A percentile compares a stretch with the other conserved stretches of the same genome.
Conservation (phyloP, 345 rosid genomes). For the Toxicodendron radicans region DNA sequence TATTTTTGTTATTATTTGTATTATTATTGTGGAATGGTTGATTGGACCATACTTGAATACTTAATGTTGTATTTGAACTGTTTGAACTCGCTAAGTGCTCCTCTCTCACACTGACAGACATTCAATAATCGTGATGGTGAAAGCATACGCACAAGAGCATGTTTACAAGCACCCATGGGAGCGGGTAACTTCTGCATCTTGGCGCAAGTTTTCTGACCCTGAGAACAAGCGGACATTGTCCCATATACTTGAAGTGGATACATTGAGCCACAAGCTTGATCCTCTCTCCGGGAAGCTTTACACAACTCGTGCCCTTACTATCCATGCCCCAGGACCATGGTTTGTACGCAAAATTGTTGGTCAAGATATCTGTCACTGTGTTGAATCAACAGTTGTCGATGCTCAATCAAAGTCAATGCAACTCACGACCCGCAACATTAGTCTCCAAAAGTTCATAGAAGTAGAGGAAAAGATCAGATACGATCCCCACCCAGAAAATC, state of each 20-base stretch:
- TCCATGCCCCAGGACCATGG: conserved; percentile 97
- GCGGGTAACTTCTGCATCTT: conserved; percentile 91
- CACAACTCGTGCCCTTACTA: conserved; percentile 81
- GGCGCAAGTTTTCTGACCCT: conserved; percentile 95
- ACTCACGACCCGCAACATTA: conserved; percentile 75
- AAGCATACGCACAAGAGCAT: conserved; percentile 86
- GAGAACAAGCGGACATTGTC: conserved; percentile 85
- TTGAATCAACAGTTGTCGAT: conserved; percentile 90
- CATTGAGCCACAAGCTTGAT: conserved; percentile 71
- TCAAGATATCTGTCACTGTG: conserved; percentile 92
- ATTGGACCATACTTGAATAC: neutral
- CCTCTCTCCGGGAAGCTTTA: conserved; percentile 66
- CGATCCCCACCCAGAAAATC: conserved; percentile 89
- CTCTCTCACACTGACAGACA: neutral
- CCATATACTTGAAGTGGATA: conserved; percentile 84
- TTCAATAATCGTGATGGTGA: conserved; percentile 47
- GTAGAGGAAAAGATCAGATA: conserved; percentile 87
- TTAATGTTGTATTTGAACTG: neutral
- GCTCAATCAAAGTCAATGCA: conserved; percentile 80
- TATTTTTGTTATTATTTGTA: too few relatives aligned
- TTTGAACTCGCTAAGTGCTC: conserved; percentile 7
- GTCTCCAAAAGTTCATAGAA: conserved; percentile 85
- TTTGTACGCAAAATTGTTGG: conserved; percentile 75
- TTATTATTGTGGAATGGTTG: too few relatives aligned
- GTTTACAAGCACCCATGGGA: conserved; percentile 98